These are phyloP conservation scores for Digitaria exilis DNA, from an alignment of 202 grass and related monocot species.

Conservation along the genomic window DNA sequence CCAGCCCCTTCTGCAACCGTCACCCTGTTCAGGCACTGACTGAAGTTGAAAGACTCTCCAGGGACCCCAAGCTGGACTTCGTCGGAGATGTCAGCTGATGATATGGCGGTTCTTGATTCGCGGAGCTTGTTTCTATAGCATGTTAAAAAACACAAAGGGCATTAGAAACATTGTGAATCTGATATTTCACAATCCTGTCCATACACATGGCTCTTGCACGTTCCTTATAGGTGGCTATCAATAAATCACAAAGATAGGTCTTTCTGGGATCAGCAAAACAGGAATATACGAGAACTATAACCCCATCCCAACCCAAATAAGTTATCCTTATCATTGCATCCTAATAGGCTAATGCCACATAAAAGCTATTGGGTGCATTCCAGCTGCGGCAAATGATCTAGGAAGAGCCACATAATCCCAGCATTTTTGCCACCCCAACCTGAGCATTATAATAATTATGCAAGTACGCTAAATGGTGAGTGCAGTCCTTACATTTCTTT, in stretches of 20 bases:
- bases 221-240: neutral
- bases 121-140: conserved; percentile 83
- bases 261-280: neutral
- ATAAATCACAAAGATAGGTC: neutral
- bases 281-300: neutral
- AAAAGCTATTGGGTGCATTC: neutral
- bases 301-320: neutral
- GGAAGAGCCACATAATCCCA: neutral
- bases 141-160: neutral
- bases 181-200: neutral
- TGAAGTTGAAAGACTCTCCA: conserved; percentile 69
- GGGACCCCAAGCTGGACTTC: conserved; percentile 72
- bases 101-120: conserved; percentile 82
- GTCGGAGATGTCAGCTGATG: conserved; percentile 73
- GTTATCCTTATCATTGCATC: neutral
- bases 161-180: neutral
- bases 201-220: neutral
- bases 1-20: conserved; percentile 69
- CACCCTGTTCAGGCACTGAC: conserved; percentile 83
- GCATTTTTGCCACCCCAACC: neutral
- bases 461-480: conserved; percentile 7
- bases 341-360: neutral
- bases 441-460: conserved; percentile 10
- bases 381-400: neutral
- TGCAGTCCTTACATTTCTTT: conserved; percentile 85